phyloP scores from a whole-genome alignment of 306 rosid genomes.

The Glycine latifolia region DNA sequence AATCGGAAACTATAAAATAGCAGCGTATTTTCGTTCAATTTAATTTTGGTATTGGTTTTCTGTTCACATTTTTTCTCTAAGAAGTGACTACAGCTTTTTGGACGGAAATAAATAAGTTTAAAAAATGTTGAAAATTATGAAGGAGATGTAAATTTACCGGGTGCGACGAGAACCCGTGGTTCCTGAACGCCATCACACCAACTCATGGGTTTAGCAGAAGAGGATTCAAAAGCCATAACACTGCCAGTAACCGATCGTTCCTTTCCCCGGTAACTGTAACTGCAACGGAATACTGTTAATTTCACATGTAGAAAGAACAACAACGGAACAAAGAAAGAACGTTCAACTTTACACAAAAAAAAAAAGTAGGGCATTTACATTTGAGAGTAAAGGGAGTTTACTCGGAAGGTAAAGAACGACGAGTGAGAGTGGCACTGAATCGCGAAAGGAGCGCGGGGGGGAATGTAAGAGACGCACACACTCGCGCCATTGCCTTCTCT shows the following conservation, averaged over 20 bases:
- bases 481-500: neutral
- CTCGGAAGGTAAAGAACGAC: neutral
- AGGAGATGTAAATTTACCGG: conserved; percentile 52
- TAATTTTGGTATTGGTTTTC: neutral
- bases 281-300: neutral
- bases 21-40: neutral
- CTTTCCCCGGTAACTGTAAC: neutral
- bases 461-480: neutral
- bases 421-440: conserved; percentile 5
- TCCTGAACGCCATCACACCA: conserved; percentile 74
- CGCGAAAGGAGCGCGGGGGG: neutral
- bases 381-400: neutral
- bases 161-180: conserved; percentile 75
- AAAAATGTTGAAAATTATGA: neutral
- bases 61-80: neutral
- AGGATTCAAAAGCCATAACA: conserved; percentile 44
- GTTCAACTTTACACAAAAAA: too few relatives aligned
- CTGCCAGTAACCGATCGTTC: neutral
- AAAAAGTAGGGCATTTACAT: neutral
- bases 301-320: neutral
- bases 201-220: conserved; percentile 55
- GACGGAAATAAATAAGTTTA: neutral
- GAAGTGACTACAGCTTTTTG: neutral
- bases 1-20: neutral
- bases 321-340: too few relatives aligned